Evolutionary conservation across 148 eudicot species (phyloP).

Genomic region (Fagopyrum esculentum): DNA sequence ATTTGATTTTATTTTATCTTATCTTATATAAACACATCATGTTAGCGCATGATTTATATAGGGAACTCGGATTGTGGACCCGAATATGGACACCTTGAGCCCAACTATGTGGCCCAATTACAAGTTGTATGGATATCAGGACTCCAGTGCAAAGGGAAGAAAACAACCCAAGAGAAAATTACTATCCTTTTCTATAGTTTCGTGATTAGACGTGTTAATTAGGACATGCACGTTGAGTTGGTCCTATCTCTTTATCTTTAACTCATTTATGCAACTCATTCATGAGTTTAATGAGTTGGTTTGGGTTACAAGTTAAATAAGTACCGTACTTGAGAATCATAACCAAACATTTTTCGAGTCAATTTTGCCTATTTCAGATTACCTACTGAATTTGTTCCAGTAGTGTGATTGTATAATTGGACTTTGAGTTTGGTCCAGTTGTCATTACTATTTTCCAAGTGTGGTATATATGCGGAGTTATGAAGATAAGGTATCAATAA

Average conservation of each 20-base stretch:
- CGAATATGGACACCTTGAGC: slow-evolving; percentile 1
- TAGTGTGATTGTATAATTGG: neutral
- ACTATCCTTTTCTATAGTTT: slow-evolving; percentile 2
- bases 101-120: neutral
- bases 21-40: slow-evolving; percentile 11
- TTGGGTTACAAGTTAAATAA: no score
- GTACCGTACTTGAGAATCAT: no score
- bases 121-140: neutral
- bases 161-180: neutral
- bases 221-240: neutral
- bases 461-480: neutral
- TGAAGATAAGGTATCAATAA: neutral
- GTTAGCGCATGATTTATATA: neutral
- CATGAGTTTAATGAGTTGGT: neutral
- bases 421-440: neutral
- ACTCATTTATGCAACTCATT: neutral
- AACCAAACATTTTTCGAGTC: no score
- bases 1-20: neutral
- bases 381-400: no score
- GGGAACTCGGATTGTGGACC: slow-evolving; percentile 2
- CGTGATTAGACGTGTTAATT: slow-evolving; percentile 2
- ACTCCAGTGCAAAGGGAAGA: neutral
- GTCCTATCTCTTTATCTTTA: neutral
- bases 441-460: slow-evolving; percentile 1
- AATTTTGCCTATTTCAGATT: no score